Conservation (phyloP, 2,329 filamentous ascomycete species). For the Calonectria pauciramosa region DNA sequence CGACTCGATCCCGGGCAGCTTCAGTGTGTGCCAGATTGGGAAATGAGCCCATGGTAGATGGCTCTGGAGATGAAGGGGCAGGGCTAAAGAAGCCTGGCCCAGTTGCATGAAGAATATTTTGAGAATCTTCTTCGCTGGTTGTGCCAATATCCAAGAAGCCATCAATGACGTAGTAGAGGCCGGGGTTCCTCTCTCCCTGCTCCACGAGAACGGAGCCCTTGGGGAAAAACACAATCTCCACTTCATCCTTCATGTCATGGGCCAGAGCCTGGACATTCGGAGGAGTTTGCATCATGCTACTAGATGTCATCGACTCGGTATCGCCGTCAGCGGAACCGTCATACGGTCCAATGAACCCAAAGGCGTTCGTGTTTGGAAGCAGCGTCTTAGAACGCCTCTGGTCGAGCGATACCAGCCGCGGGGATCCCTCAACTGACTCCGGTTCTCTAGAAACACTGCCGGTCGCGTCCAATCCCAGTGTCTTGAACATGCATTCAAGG, state of each 20-base stretch:
- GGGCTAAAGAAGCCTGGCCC: conserved; percentile 40
- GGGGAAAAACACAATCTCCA: conserved; percentile 98
- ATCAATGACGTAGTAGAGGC: conserved; percentile 97
- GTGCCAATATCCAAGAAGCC: conserved; percentile 96
- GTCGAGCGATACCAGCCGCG: conserved; percentile 87
- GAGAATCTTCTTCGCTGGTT: conserved; percentile 58
- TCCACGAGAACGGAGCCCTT: conserved; percentile 95
- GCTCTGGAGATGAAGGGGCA: conserved; percentile 36
- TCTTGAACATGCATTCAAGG: conserved; percentile 95
- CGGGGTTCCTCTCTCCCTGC: conserved; percentile 96
- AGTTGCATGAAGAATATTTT: conserved; percentile 50
- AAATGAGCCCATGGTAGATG: conserved; percentile 45
- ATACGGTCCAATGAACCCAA: conserved; percentile 90
- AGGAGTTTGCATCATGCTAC: conserved; percentile 71
- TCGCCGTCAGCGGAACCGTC: conserved; percentile 84
- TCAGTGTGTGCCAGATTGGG: conserved; percentile 45
- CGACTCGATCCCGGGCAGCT: conserved; percentile 47
- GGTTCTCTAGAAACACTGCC: conserved; percentile 75
- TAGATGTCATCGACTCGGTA: conserved; percentile 85
- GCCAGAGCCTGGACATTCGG: conserved; percentile 76
- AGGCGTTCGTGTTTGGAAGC: conserved; percentile 80
- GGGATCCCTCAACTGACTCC: conserved; percentile 87
- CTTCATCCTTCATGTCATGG: conserved; percentile 88
- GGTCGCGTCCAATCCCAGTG: conserved; percentile 83
- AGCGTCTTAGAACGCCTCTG: conserved; percentile 83